These are phyloP conservation scores for Aschersonia sp. DNA, from an alignment of 2,329 filamentous ascomycete species.

Conservation along the genomic window DNA sequence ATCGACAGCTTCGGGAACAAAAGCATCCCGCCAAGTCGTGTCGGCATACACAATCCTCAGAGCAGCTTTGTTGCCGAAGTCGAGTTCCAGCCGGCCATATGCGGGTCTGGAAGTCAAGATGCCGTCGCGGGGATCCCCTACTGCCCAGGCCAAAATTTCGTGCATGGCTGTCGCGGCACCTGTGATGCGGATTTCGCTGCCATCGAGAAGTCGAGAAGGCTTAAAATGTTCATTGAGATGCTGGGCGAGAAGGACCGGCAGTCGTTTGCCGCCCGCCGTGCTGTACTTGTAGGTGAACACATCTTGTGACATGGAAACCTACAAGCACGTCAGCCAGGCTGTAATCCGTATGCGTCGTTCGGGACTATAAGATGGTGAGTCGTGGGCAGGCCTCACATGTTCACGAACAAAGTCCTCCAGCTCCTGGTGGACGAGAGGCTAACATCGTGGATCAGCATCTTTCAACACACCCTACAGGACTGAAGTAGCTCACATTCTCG, in stretches of 20 bases:
- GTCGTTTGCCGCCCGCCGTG: no score
- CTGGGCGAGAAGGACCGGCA: constrained; percentile 4
- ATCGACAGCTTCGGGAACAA: neutral
- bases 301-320: no score
- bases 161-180: constrained; percentile 26
- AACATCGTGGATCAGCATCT: no score
- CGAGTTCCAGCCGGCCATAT: constrained; percentile 32
- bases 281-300: no score
- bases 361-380: no score
- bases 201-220: constrained; percentile 13
- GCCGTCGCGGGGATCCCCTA: constrained; percentile 23
- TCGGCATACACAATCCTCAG: neutral
- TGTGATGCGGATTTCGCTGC: constrained; percentile 19
- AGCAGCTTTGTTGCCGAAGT: constrained; percentile 10
- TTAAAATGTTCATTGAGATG: constrained; percentile 21
- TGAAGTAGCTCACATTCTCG: no score
- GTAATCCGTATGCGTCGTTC: no score
- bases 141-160: constrained; percentile 23
- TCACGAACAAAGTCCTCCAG: no score
- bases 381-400: no score
- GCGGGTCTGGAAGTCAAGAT: constrained; percentile 26
- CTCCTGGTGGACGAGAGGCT: no score
- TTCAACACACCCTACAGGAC: no score
- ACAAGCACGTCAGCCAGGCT: no score
- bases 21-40: neutral